These are phyloP conservation scores for Ambispora gerdemannii DNA, from an alignment of 192 early-diverging fungal genomes.

Conservation along the genomic window DNA sequence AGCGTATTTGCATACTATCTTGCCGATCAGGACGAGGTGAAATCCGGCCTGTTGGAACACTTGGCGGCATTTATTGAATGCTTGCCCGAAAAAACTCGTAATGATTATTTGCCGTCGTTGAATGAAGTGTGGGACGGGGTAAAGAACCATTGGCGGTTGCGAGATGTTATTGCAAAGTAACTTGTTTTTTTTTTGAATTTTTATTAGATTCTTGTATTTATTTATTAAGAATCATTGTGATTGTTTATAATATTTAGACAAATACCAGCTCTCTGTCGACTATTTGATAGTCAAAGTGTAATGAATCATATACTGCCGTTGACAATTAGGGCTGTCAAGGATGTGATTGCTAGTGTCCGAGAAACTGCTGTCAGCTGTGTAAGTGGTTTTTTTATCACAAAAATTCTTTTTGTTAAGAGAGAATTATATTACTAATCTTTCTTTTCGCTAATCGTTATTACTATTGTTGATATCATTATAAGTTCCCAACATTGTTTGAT, in stretches of 20 bases:
- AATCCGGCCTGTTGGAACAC: constrained; percentile 65
- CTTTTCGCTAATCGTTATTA: constrained; percentile 29
- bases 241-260: constrained; percentile 48
- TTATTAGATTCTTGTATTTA: no score
- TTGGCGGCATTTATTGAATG: constrained; percentile 63
- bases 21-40: constrained; percentile 60
- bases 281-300: constrained; percentile 58
- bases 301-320: constrained; percentile 66
- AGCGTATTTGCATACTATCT: constrained; percentile 53
- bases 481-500: constrained; percentile 44
- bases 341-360: constrained; percentile 51
- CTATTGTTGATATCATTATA: neutral
- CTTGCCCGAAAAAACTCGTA: constrained; percentile 56
- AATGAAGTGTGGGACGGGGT: constrained; percentile 66
- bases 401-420: no score
- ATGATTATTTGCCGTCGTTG: constrained; percentile 63
- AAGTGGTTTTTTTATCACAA: no score
- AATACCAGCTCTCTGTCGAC: constrained; percentile 56
- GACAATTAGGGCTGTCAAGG: constrained; percentile 54
- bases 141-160: constrained; percentile 62
- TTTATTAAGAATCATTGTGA: no score
- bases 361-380: constrained; percentile 50
- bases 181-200: no score
- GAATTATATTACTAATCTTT: constrained; percentile 29
- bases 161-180: constrained; percentile 61